phyloP scores from a whole-genome alignment of 305 asterid genomes.

The Solanum aculeatissimum region DNA sequence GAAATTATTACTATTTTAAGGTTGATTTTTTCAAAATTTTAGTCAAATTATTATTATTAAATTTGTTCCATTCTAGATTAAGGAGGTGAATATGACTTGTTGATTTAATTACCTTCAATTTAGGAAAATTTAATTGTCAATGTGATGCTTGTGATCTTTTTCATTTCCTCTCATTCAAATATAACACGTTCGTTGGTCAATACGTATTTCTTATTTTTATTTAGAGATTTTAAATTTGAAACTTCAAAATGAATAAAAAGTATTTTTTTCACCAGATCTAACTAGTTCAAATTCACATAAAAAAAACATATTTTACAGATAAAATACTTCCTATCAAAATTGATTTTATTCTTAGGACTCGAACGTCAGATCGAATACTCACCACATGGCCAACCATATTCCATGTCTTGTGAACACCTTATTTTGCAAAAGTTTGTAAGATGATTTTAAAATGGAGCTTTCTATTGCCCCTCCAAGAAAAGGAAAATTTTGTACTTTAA shows the following conservation, averaged over 20 bases:
- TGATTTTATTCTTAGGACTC: neutral
- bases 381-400: neutral
- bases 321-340: neutral
- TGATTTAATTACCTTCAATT: neutral
- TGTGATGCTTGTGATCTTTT: neutral
- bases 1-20: neutral
- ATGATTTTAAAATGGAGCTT: neutral
- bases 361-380: neutral
- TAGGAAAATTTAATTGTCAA: neutral
- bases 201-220: neutral
- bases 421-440: neutral
- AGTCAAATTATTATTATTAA: neutral
- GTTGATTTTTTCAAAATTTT: neutral
- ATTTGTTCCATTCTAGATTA: neutral
- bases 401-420: neutral
- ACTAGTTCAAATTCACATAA: neutral
- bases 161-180: neutral
- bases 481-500: neutral
- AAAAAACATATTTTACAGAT: neutral
- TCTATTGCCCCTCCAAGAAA: neutral
- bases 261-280: neutral
- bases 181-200: too few species aligned
- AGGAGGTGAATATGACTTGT: neutral
- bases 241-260: neutral
- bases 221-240: neutral